Conservation (phyloP, 768 basidiomycete genomes). For the Suillus subalutaceus region DNA sequence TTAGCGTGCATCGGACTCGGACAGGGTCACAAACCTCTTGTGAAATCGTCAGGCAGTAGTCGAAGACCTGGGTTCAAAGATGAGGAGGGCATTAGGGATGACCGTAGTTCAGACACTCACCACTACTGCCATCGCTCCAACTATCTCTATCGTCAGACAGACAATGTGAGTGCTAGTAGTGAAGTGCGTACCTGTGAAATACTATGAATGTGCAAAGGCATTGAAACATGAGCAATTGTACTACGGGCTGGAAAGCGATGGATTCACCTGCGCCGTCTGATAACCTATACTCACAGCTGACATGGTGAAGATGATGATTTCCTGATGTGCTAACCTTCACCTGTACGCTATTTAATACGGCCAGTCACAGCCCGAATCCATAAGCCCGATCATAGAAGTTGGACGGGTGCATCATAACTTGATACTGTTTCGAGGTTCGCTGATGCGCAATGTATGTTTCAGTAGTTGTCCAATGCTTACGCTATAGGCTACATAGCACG, state of each 20-base stretch:
- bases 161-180: background rate
- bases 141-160: background rate
- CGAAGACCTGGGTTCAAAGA: constrained; percentile 3
- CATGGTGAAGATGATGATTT: background rate
- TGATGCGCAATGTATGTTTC: background rate
- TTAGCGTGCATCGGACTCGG: too few species aligned
- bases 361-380: background rate
- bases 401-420: background rate
- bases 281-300: background rate
- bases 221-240: background rate
- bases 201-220: background rate
- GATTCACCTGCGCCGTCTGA: background rate
- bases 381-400: background rate
- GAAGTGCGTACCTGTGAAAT: constrained; percentile 1
- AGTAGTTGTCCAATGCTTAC: background rate
- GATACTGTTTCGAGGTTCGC: background rate
- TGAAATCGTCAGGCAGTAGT: constrained; percentile 8
- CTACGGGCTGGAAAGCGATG: background rate
- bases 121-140: background rate
- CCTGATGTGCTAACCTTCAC: background rate
- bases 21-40: constrained; percentile 6
- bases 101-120: background rate
- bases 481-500: background rate
- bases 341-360: background rate
- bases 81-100: background rate